Evolutionary conservation across 2,329 filamentous ascomycete species (phyloP).

Genomic region (Ophiostoma sp.): DNA sequence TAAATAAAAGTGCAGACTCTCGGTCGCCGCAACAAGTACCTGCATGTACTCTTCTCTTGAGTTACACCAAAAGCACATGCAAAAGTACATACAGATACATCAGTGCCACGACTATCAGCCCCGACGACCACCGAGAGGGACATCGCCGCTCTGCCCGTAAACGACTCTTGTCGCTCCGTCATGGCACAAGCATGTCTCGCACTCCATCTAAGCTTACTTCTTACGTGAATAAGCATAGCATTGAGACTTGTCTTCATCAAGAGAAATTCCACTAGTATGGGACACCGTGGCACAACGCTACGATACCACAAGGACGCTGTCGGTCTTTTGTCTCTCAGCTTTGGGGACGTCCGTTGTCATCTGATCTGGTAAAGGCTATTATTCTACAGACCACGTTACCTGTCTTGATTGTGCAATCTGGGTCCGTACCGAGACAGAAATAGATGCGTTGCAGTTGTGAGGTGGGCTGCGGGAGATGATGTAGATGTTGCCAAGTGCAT

Average conservation of each 20-base stretch:
- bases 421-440: conserved; percentile 1
- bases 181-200: conserved; percentile 5
- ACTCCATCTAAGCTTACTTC: not conserved
- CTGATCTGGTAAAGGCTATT: not conserved
- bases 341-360: conserved; percentile 8
- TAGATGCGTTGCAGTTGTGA: not conserved
- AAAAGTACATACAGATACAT: not conserved
- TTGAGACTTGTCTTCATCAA: not conserved
- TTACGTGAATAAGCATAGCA: not conserved
- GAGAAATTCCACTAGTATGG: not conserved
- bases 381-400: not conserved
- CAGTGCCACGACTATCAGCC: not conserved
- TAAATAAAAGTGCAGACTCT: not conserved
- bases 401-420: not conserved
- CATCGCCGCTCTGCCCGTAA: not conserved
- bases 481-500: not conserved
- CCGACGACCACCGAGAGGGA: conserved; percentile 2
- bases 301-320: conserved; percentile 9
- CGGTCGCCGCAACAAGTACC: conserved; percentile 5
- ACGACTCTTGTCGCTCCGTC: not conserved
- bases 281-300: not conserved
- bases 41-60: not conserved
- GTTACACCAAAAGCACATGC: not conserved
- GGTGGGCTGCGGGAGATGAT: not conserved
- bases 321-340: conserved; percentile 7